These are phyloP conservation scores for Priceomyces castillae DNA, from an alignment of 805 yeast genomes.

Conservation along the genomic window DNA sequence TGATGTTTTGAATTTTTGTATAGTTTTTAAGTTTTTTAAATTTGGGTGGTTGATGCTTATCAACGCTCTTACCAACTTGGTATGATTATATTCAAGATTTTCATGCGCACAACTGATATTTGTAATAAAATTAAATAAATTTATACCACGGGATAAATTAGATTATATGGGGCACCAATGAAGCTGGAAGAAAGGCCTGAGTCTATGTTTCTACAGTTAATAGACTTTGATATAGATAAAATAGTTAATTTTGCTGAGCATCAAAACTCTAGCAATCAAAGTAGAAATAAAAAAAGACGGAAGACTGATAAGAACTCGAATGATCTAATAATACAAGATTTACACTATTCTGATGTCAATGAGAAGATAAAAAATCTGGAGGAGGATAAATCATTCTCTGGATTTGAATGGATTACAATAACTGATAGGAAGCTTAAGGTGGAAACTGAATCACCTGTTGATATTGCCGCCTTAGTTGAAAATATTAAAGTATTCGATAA, in stretches of 20 bases:
- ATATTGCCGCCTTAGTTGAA: constrained; percentile 4
- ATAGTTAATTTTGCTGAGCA: constrained; percentile 7
- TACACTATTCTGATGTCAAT: constrained; percentile 15
- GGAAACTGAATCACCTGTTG: constrained; percentile 10
- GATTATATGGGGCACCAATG: too few species aligned
- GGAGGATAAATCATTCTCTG: constrained; percentile 3
- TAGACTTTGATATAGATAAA: constrained; percentile 14
- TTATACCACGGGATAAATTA: too few species aligned
- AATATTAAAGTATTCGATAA: constrained; percentile 1
- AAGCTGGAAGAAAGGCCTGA: background rate
- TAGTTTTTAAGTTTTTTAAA: too few species aligned
- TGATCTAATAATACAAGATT: constrained; percentile 15
- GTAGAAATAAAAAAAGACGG: constrained; percentile 8
- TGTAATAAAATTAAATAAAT: too few species aligned
- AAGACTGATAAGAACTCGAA: constrained; percentile 5
- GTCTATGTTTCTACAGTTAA: constrained; percentile 8
- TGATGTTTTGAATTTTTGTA: too few species aligned
- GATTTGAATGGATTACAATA: constrained; percentile 10
- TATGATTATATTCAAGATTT: too few species aligned
- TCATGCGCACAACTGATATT: too few species aligned
- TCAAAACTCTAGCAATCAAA: constrained; percentile 2
- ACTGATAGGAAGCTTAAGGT: constrained; percentile 11
- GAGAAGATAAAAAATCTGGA: constrained; percentile 3
- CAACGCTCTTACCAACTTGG: too few species aligned
- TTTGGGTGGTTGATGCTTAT: too few species aligned